A percentile compares a stretch with the other conserved stretches of the same genome.
Evolutionary conservation across 2,329 filamentous ascomycete species (phyloP).

Genomic region (Juglanconis oblonga): DNA sequence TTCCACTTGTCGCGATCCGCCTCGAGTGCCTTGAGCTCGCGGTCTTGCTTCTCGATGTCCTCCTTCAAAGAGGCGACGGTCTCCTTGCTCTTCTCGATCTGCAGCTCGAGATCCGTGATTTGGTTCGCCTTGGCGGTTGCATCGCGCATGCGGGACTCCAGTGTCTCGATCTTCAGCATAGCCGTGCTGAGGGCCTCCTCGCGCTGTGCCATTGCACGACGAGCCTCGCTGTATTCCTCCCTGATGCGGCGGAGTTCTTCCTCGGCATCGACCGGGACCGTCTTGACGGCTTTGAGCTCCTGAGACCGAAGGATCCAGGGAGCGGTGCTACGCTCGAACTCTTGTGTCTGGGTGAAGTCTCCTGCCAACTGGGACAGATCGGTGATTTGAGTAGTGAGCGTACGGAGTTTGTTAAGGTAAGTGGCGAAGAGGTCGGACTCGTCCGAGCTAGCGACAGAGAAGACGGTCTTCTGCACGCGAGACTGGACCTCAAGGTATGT

Average conservation of each 20-base stretch:
- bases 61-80: conserved; percentile 54
- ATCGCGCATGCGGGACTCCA: conserved; percentile 84
- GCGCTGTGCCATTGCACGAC: conserved; percentile 66
- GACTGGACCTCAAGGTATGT: conserved; percentile 64
- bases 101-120: conserved; percentile 62
- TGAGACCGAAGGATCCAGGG: conserved; percentile 84
- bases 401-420: conserved; percentile 65
- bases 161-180: conserved; percentile 87
- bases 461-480: conserved; percentile 57
- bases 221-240: conserved; percentile 75
- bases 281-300: conserved; percentile 79
- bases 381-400: conserved; percentile 60
- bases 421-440: conserved; percentile 70
- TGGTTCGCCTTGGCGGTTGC: conserved; percentile 72
- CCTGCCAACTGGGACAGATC: conserved; percentile 69
- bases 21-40: conserved; percentile 63
- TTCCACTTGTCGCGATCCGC: conserved; percentile 68
- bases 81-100: conserved; percentile 52
- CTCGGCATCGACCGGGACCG: conserved; percentile 76
- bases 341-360: conserved; percentile 69
- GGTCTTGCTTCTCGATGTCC: conserved; percentile 64
- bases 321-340: conserved; percentile 72
- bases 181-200: conserved; percentile 84
- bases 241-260: conserved; percentile 79
- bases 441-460: conserved; percentile 47